Percentiles rank a stretch among this genome's conserved stretches.
These are phyloP conservation scores for Hawksworthiomyces lignivorus DNA, from an alignment of 2,329 filamentous ascomycete genomes.

Conservation along the genomic window DNA sequence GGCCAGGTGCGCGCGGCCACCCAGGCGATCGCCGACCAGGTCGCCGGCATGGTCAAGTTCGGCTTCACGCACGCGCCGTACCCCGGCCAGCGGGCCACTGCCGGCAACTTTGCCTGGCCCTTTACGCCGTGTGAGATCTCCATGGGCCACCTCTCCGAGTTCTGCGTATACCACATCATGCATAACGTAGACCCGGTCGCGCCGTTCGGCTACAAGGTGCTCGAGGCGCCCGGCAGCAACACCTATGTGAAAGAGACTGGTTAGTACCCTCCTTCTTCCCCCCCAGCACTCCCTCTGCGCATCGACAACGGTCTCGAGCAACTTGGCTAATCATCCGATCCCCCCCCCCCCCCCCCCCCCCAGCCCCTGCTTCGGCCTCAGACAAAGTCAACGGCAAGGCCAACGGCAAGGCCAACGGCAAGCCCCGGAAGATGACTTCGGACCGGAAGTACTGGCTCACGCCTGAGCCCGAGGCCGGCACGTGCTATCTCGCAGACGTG, in stretches of 20 bases:
- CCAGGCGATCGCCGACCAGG: conserved; percentile 35
- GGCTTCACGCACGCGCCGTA: conserved; percentile 38
- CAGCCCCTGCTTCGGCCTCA: not conserved
- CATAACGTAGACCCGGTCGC: conserved; percentile 23
- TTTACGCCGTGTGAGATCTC: conserved; percentile 18
- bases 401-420: not conserved
- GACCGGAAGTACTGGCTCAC: too few species aligned
- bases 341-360: too few species aligned
- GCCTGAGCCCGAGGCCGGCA: too few species aligned
- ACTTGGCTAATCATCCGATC: too few species aligned
- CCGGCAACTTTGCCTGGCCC: conserved; percentile 38
- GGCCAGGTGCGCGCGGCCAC: conserved; percentile 37
- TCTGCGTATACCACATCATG: conserved; percentile 42
- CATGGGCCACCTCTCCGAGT: conserved; percentile 32
- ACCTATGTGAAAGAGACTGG: too few species aligned
- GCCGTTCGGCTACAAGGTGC: too few species aligned
- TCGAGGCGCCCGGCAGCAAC: too few species aligned
- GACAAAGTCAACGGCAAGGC: too few species aligned
- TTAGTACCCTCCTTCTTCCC: too few species aligned
- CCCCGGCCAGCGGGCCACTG: conserved; percentile 40
- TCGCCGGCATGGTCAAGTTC: conserved; percentile 32
- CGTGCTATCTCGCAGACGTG: conserved; percentile 18
- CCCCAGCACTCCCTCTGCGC: too few species aligned
- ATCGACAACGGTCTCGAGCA: too few species aligned
- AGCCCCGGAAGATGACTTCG: too few species aligned